A percentile compares a stretch with the other conserved stretches of the same genome.
Conservation (phyloP, 2,329 filamentous ascomycete species). For the Botrytis paeoniae region DNA sequence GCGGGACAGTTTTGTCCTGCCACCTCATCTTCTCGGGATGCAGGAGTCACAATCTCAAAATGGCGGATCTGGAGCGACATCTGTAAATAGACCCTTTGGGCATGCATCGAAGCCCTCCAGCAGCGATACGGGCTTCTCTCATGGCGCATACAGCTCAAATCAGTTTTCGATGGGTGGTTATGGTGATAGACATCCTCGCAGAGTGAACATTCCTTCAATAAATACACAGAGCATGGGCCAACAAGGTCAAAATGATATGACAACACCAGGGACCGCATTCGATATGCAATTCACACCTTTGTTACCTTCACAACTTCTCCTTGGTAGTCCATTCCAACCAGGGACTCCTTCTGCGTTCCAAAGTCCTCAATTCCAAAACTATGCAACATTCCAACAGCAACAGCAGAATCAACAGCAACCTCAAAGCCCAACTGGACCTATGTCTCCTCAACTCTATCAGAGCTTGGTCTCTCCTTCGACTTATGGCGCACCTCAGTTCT, state of each 20-base stretch:
- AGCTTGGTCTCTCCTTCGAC: slow-evolving; percentile 81
- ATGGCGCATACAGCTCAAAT: slow-evolving; percentile 88
- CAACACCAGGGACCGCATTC: slow-evolving; percentile 82
- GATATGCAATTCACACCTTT: slow-evolving; percentile 99
- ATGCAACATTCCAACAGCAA: slow-evolving; percentile 70
- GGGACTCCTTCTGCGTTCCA: slow-evolving; percentile 87
- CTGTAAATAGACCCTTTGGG: slow-evolving; percentile 60
- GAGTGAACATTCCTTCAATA: slow-evolving; percentile 84
- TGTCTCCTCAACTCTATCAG: slow-evolving; percentile 83
- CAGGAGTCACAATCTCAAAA: slow-evolving; percentile 74
- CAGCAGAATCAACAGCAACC: slow-evolving; percentile 48
- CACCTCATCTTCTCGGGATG: slow-evolving; percentile 85
- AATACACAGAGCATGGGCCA: slow-evolving; percentile 72
- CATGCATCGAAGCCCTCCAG: slow-evolving; percentile 78
- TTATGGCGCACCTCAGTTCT: slow-evolving; percentile 78
- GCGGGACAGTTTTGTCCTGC: slow-evolving; percentile 80
- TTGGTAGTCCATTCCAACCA: slow-evolving; percentile 95
- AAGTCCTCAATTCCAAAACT: slow-evolving; percentile 86
- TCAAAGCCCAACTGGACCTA: slow-evolving; percentile 71
- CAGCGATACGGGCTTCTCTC: slow-evolving; percentile 86
- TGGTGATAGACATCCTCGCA: slow-evolving; percentile 79
- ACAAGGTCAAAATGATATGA: slow-evolving; percentile 64
- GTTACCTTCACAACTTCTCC: slow-evolving; percentile 87
- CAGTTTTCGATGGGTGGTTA: slow-evolving; percentile 69
- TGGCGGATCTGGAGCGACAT: slow-evolving; percentile 50